Conservation (phyloP, 495 filamentous ascomycete genomes). For the Rusavskia elegans region DNA sequence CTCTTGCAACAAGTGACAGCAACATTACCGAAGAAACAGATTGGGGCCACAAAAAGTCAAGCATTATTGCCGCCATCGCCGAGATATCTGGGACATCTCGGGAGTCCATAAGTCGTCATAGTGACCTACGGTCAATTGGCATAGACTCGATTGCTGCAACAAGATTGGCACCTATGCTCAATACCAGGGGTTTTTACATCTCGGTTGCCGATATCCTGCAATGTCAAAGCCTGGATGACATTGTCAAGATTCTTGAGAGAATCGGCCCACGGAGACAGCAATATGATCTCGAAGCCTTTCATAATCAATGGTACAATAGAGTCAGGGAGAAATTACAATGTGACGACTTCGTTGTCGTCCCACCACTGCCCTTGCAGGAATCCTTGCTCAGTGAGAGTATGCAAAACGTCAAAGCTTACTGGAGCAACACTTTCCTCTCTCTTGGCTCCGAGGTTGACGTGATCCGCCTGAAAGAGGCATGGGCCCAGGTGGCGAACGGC, state of each 20-base stretch:
- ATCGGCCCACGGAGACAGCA: too few relatives aligned
- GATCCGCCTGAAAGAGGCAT: slow-evolving; percentile 36
- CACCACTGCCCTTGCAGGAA: slow-evolving; percentile 20
- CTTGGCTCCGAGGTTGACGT: slow-evolving; percentile 35
- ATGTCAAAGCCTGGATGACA: slow-evolving; percentile 15
- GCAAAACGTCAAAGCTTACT: slow-evolving; percentile 19
- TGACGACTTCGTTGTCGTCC: slow-evolving; percentile 8
- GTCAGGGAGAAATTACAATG: slow-evolving; percentile 8
- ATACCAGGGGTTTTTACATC: slow-evolving; percentile 12
- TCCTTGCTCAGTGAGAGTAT: slow-evolving; percentile 23
- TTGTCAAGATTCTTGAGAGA: not conserved
- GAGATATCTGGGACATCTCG: slow-evolving; percentile 14
- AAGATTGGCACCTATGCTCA: slow-evolving; percentile 16
- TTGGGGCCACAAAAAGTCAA: slow-evolving; percentile 1
- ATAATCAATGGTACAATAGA: slow-evolving; percentile 9
- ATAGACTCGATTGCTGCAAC: slow-evolving; percentile 24
- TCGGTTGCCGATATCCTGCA: slow-evolving; percentile 18
- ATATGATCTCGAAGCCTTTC: slow-evolving; percentile 17
- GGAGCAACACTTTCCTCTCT: slow-evolving; percentile 20
- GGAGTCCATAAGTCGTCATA: slow-evolving; percentile 12
- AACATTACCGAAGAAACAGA: not conserved
- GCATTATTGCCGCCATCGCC: slow-evolving; percentile 14
- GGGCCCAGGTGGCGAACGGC: slow-evolving; percentile 35
- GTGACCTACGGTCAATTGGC: slow-evolving; percentile 17
- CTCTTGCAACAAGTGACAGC: slow-evolving; percentile 8